These are phyloP conservation scores for Apodospora peruviana DNA, from an alignment of 495 filamentous ascomycete genomes.

Conservation along the genomic window DNA sequence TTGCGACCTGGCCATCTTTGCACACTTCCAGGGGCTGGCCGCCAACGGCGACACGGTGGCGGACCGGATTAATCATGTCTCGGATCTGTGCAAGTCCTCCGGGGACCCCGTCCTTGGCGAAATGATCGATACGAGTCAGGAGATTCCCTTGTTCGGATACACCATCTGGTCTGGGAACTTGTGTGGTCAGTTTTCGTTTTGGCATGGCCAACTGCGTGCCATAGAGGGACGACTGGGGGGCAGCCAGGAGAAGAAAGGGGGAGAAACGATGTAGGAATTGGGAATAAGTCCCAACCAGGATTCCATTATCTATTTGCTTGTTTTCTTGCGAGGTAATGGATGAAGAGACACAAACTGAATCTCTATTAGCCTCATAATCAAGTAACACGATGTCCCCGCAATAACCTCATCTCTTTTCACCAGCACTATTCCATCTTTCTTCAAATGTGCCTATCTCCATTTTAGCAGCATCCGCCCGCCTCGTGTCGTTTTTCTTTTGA, in stretches of 20 bases:
- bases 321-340: too few relatives aligned
- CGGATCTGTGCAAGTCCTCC: not conserved
- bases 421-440: not conserved
- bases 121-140: not conserved
- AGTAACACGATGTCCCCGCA: too few relatives aligned
- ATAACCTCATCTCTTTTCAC: not conserved
- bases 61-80: not conserved
- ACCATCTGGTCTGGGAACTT: not conserved
- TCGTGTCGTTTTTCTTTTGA: not conserved
- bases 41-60: not conserved
- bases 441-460: not conserved
- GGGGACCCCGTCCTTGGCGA: not conserved
- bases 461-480: not conserved
- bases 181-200: not conserved
- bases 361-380: too few relatives aligned
- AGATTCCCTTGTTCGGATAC: not conserved
- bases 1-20: not conserved
- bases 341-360: too few relatives aligned
- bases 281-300: too few relatives aligned
- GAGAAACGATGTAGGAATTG: not conserved
- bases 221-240: not conserved
- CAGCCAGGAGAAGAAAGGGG: not conserved
- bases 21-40: not conserved
- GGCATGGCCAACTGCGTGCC: not conserved
- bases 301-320: too few relatives aligned